Evolutionary conservation across 1,139 yeast species (phyloP).

Genomic region (Diutina pseudorugosa): DNA sequence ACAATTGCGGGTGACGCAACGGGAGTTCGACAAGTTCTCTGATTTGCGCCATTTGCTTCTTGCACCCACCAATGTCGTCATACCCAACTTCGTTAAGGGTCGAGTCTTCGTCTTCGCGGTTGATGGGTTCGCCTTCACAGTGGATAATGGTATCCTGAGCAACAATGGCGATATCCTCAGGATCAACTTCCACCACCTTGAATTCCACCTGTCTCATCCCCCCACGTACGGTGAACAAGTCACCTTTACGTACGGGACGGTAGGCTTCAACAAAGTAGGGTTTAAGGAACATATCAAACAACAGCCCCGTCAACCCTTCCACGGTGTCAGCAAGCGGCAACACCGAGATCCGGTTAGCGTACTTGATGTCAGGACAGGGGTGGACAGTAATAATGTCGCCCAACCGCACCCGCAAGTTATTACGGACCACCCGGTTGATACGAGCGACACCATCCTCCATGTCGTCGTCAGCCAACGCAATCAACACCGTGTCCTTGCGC

Average conservation of each 20-base stretch:
- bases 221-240: conserved; percentile 91
- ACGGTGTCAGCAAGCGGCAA: conserved; percentile 96
- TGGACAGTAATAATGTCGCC: conserved; percentile 88
- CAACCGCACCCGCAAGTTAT: conserved; percentile 84
- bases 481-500: conserved; percentile 95
- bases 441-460: conserved; percentile 94
- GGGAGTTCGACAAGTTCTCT: conserved; percentile 96
- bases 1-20: conserved; percentile 91
- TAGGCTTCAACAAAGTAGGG: conserved; percentile 98
- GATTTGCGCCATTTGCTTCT: conserved; percentile 97
- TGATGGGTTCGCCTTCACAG: conserved; percentile 98
- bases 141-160: conserved; percentile 98
- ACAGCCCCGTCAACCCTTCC: conserved; percentile 96
- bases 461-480: conserved; percentile 93
- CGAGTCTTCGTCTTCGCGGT: conserved; percentile 97
- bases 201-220: conserved; percentile 99
- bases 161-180: conserved; percentile 93
- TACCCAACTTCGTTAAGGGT: conserved; percentile 94
- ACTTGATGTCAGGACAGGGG: conserved; percentile 97
- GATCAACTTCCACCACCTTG: conserved; percentile 96
- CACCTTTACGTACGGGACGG: conserved; percentile 97
- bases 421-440: conserved; percentile 90
- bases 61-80: conserved; percentile 98
- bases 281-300: conserved; percentile 90
- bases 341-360: conserved; percentile 86